Percentiles rank a stretch among this genome's conserved stretches.
Conservation (phyloP, 441 rosid genomes). For the Croton setiger region DNA sequence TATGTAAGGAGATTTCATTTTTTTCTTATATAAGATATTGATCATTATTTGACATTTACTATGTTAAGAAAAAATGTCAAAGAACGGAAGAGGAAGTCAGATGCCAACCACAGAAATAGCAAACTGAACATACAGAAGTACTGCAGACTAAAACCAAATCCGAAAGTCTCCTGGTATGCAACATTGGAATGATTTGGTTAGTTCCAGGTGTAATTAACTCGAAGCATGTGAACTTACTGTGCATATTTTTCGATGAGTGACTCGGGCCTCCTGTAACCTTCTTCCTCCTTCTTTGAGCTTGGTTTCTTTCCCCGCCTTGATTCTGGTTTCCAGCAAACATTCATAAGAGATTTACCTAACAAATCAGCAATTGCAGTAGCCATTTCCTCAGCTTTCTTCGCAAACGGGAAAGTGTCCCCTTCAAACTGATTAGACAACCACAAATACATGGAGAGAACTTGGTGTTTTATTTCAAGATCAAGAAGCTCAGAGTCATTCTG, state of each 20-base stretch:
- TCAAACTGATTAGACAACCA: slow-evolving; percentile 92
- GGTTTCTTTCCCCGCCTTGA: slow-evolving; percentile 45
- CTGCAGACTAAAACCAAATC: slow-evolving; percentile 1
- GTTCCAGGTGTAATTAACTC: neutral
- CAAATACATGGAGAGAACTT: slow-evolving; percentile 82
- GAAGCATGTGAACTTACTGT: slow-evolving; percentile 37
- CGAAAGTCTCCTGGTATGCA: neutral
- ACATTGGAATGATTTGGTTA: neutral
- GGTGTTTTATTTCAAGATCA: slow-evolving; percentile 85
- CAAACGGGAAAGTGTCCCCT: slow-evolving; percentile 69
- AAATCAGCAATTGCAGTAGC: slow-evolving; percentile 70
- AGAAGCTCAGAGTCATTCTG: slow-evolving; percentile 72
- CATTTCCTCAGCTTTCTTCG: slow-evolving; percentile 77
- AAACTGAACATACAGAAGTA: slow-evolving; percentile 1
- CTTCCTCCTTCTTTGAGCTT: slow-evolving; percentile 39
- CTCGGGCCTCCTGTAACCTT: slow-evolving; percentile 53
- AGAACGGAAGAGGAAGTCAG: neutral
- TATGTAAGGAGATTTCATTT: neutral
- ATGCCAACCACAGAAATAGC: neutral
- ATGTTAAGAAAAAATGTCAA: neutral
- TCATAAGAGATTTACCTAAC: slow-evolving; percentile 73
- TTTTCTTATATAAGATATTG: neutral
- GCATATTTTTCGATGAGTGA: slow-evolving; percentile 44
- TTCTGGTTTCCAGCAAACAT: slow-evolving; percentile 78
- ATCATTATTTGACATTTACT: neutral